phyloP scores from a whole-genome alignment of 2,329 filamentous ascomycete genomes.

The Penicillium sclerotigenum region DNA sequence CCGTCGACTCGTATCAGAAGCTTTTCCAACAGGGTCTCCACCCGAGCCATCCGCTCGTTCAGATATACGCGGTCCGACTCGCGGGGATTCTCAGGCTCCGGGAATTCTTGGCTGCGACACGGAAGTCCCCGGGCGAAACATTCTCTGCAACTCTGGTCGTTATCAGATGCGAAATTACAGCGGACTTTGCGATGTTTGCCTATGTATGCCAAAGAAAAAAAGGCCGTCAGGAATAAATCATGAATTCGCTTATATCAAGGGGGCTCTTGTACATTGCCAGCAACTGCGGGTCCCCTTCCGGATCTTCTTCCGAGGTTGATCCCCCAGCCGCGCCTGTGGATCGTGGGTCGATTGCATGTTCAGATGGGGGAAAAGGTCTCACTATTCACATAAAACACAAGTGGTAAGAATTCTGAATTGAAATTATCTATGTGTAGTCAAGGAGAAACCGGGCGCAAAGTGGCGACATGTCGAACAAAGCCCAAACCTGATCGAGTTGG shows the following conservation, averaged over 20 bases:
- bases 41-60: conserved; percentile 12
- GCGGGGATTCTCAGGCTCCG: conserved; percentile 11
- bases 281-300: conserved; percentile 18
- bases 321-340: not conserved
- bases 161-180: conserved; percentile 11
- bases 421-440: not conserved
- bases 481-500: not conserved
- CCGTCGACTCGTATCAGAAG: conserved; percentile 1
- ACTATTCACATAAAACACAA: not conserved
- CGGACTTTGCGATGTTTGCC: conserved; percentile 18
- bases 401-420: not conserved
- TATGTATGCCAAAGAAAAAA: not conserved
- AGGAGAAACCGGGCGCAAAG: not conserved
- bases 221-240: not conserved
- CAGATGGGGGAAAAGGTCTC: not conserved
- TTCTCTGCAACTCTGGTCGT: conserved; percentile 11
- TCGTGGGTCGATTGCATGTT: not conserved
- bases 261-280: conserved; percentile 15
- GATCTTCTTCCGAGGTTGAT: conserved; percentile 16
- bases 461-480: not conserved
- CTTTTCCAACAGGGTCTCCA: conserved; percentile 11
- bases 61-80: conserved; percentile 11
- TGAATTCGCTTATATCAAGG: not conserved
- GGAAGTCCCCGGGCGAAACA: conserved; percentile 6
- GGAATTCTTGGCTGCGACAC: conserved; percentile 16